Percentiles rank a stretch among this genome's conserved stretches.
phyloP scores from a whole-genome alignment of 345 rosid species.

The Eucalyptus camaldulensis region DNA sequence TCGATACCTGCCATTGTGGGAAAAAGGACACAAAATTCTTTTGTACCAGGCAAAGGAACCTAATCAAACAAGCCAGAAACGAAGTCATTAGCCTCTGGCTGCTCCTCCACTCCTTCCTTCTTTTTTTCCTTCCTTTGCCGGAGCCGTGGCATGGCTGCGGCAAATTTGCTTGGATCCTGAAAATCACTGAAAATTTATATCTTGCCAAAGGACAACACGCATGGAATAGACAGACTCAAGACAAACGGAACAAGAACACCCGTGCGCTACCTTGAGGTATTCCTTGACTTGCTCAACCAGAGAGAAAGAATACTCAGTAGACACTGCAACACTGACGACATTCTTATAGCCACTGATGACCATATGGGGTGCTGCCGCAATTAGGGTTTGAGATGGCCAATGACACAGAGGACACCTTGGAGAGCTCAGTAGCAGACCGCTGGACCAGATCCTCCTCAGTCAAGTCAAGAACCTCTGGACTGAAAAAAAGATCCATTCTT shows the following conservation, averaged over 20 bases:
- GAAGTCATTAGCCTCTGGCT: constrained; percentile 7
- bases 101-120: neutral
- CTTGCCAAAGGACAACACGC: neutral
- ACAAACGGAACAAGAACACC: neutral
- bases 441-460: constrained; percentile 26
- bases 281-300: constrained; percentile 36
- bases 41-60: neutral
- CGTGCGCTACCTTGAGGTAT: constrained; percentile 10
- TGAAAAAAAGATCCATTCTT: constrained; percentile 42
- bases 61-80: constrained; percentile 21
- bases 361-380: constrained; percentile 43
- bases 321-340: constrained; percentile 21
- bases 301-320: constrained; percentile 22
- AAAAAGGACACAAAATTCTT: neutral
- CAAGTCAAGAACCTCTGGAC: constrained; percentile 32
- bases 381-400: constrained; percentile 26
- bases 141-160: neutral
- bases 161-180: constrained; percentile 47
- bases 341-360: constrained; percentile 39
- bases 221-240: neutral
- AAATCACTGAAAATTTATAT: neutral
- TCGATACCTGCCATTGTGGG: neutral
- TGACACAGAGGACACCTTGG: constrained; percentile 25
- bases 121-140: constrained; percentile 16
- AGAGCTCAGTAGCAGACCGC: constrained; percentile 20